Base-by-base conservation (phyloP, 2,329 filamentous ascomycete genomes). In the Cercospora canescens region DNA sequence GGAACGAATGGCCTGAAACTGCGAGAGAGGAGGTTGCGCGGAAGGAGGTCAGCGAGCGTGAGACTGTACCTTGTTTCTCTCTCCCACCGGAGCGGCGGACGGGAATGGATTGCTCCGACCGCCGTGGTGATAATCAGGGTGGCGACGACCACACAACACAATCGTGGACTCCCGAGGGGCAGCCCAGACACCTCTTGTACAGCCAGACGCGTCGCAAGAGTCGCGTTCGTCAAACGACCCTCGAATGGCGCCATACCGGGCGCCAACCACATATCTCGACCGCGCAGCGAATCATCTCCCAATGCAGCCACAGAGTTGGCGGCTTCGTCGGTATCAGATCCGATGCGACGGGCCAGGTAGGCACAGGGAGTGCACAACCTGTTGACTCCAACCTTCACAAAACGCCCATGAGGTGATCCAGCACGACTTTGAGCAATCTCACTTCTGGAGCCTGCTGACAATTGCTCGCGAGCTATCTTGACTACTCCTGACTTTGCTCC, bases 331-430 rank as follows among this genome's bases (percentile, higher is more conserved):
- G 18, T 48, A 48, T 48, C 7, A 16, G 26, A 60, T 60, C 39
- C 57, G 24, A 14, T 48, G 52, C 45, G 24, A 52, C 28, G 45
- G 41, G 24, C 18, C 24, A 24, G 11, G 41, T 45, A 45, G 18
- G 45, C 24, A 52, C 24, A 28, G 12, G 45, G 24, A 28, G 45
- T 50, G 45, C 45, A 28, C 45, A 52, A 26, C 9, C 45, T 6
- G 12, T 26, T 30, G 45, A 30, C 45, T 28, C 45, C 45, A 28
- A 52, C 45, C 7, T 1, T 52, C 45, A 52, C 32, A 21, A 61
- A 61, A 50, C 59, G 32, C 9, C n/a, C 50, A 65, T 65, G 59
- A 62, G 34, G 63, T 65, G 63, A 65, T 65, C 37, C 52, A 32
- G 54, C 50, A 41, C 59, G 30, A 32, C 50, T 55, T 37, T 52